Evolutionary conservation across 2,329 filamentous ascomycete species (phyloP).

Genomic region (Reticulascus tulasneorum): DNA sequence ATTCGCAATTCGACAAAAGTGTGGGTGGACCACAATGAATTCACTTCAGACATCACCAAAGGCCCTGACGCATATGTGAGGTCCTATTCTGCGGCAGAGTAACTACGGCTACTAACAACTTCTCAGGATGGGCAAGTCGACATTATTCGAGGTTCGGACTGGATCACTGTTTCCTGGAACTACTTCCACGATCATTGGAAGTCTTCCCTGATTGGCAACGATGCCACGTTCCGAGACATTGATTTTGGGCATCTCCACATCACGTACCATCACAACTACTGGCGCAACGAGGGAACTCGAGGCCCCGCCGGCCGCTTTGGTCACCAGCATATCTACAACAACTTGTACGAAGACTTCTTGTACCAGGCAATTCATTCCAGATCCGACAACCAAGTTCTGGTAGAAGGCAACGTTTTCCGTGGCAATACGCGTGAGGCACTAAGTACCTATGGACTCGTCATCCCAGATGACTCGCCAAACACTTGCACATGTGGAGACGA

Average conservation of each 20-base stretch:
- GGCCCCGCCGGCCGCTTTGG: constrained; percentile 46
- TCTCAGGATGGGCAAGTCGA: constrained; percentile 41
- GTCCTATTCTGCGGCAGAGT: not conserved
- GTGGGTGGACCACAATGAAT: constrained; percentile 46
- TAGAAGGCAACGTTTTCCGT: constrained; percentile 45
- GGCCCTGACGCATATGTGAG: constrained; percentile 34
- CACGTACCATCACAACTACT: constrained; percentile 48
- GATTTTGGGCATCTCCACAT: constrained; percentile 41
- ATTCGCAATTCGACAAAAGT: constrained; percentile 40
- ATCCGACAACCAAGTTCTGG: constrained; percentile 43
- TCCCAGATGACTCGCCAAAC: constrained; percentile 52
- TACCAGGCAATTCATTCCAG: constrained; percentile 47
- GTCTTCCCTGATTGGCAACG: constrained; percentile 39
- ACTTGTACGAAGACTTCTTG: constrained; percentile 41
- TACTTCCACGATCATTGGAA: constrained; percentile 45
- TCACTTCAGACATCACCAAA: constrained; percentile 33
- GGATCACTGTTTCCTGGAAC: constrained; percentile 43
- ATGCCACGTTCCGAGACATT: constrained; percentile 31
- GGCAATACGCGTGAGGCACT: constrained; percentile 44
- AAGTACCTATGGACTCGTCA: constrained; percentile 50
- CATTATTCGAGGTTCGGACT: constrained; percentile 40
- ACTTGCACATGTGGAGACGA: constrained; percentile 48
- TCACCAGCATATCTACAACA: constrained; percentile 46
- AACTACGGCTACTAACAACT: not conserved
- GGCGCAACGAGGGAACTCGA: constrained; percentile 40